phyloP scores from a whole-genome alignment of 352 stramenopile genomes.

The Globisporangium paddicum region DNA sequence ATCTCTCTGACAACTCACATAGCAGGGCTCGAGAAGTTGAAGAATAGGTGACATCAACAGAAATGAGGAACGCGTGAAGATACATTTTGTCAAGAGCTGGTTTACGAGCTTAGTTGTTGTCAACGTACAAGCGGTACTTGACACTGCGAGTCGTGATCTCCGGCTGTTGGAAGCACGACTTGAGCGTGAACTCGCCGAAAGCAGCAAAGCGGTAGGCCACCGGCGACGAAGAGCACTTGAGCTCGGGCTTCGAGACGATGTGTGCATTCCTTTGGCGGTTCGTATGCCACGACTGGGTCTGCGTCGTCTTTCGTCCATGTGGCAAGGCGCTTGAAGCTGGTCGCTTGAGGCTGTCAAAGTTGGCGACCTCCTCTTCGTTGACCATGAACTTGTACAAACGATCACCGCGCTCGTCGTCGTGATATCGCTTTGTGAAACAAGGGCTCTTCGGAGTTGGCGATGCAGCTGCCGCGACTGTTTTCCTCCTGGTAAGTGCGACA shows the following conservation, averaged over 20 bases:
- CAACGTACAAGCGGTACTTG: slow-evolving; percentile 4
- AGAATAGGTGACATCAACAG: slow-evolving; percentile 1
- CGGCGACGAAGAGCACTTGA: background rate
- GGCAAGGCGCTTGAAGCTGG: background rate
- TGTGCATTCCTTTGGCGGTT: slow-evolving; percentile 1
- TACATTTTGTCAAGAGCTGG: background rate
- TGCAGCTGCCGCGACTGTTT: background rate
- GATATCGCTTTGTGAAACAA: slow-evolving; percentile 7
- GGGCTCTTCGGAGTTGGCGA: background rate
- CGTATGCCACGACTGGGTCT: background rate
- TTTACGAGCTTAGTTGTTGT: slow-evolving; percentile 4
- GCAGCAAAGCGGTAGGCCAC: background rate
- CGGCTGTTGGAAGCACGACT: background rate
- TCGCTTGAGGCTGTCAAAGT: background rate
- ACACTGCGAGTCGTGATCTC: background rate
- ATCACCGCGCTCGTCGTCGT: slow-evolving; percentile 8
- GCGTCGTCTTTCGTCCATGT: background rate
- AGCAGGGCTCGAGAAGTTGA: background rate
- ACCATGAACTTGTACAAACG: slow-evolving; percentile 5
- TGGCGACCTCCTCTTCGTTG: background rate
- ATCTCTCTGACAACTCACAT: background rate
- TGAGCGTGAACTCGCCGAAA: slow-evolving; percentile 2
- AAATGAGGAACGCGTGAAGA: background rate
- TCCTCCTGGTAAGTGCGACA: background rate
- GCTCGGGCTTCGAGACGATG: slow-evolving; percentile 2